Evolutionary conservation across 192 early-diverging fungal species (phyloP).

Genomic region (Oehlia diaphana): DNA sequence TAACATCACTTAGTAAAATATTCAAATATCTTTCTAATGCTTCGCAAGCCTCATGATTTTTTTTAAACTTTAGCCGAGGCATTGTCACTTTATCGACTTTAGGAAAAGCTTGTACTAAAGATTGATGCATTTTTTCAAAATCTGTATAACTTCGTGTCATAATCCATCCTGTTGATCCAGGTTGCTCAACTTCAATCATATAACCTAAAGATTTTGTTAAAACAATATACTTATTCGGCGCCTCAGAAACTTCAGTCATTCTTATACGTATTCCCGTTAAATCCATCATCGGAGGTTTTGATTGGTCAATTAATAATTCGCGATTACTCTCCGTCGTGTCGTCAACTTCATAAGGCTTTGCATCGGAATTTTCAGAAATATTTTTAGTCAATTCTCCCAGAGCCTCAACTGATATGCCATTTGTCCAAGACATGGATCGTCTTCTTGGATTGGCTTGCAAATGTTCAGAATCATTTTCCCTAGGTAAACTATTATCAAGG

Average conservation of each 20-base stretch:
- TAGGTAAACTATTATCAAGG: background rate
- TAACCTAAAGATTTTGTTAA: conserved; percentile 1
- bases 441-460: background rate
- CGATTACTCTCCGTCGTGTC: background rate
- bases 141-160: conserved; percentile 20
- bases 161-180: conserved; percentile 25
- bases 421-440: background rate
- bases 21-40: conserved; percentile 20
- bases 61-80: conserved; percentile 20
- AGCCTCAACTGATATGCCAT: background rate
- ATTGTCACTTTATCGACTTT: conserved; percentile 24
- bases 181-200: conserved; percentile 30
- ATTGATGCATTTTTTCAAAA: conserved; percentile 13
- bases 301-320: background rate
- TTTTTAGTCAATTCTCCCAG: background rate
- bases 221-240: conserved; percentile 20
- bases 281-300: background rate
- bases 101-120: conserved; percentile 11
- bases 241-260: conserved; percentile 16
- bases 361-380: background rate
- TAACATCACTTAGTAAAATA: conserved; percentile 18
- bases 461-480: background rate
- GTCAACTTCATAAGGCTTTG: background rate
- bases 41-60: conserved; percentile 15
- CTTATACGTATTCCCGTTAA: conserved; percentile 17